Conservation (phyloP, 495 filamentous ascomycete genomes). For the Margaritispora aquatica region DNA sequence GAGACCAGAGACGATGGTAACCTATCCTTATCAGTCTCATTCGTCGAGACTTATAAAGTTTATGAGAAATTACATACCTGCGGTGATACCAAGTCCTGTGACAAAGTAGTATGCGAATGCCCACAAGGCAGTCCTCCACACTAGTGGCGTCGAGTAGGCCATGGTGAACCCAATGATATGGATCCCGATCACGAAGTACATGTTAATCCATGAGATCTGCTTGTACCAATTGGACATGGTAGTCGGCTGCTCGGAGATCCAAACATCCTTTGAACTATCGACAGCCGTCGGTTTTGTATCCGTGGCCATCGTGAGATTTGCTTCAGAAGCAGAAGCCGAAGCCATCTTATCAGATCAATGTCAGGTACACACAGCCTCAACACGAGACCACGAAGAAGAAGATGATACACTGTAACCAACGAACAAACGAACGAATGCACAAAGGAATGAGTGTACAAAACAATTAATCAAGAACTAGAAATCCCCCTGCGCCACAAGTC, state of each 20-base stretch:
- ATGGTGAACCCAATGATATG: conserved; percentile 1
- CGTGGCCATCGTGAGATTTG: neutral
- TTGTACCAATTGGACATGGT: conserved; percentile 7
- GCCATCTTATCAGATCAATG: too few relatives aligned
- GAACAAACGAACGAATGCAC: too few relatives aligned
- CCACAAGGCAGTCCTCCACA: conserved; percentile 5
- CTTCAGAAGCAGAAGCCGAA: neutral
- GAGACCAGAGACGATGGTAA: conserved; percentile 29
- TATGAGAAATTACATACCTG: too few relatives aligned
- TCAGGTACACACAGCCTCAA: too few relatives aligned
- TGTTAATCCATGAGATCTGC: conserved; percentile 7
- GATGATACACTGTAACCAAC: too few relatives aligned
- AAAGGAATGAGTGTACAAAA: too few relatives aligned
- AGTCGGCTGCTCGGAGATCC: conserved; percentile 39
- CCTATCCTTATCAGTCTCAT: conserved; percentile 10
- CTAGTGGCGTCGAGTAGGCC: neutral
- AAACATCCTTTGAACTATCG: conserved; percentile 27
- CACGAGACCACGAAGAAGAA: too few relatives aligned
- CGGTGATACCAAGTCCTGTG: conserved; percentile 12
- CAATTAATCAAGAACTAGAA: too few relatives aligned
- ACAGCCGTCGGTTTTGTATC: neutral
- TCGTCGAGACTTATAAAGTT: too few relatives aligned
- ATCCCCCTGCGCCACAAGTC: too few relatives aligned
- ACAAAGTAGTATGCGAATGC: conserved; percentile 5
- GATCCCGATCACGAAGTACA: neutral